phyloP scores from a whole-genome alignment of 2,329 filamentous ascomycete genomes.

The Cadophora malorum region DNA sequence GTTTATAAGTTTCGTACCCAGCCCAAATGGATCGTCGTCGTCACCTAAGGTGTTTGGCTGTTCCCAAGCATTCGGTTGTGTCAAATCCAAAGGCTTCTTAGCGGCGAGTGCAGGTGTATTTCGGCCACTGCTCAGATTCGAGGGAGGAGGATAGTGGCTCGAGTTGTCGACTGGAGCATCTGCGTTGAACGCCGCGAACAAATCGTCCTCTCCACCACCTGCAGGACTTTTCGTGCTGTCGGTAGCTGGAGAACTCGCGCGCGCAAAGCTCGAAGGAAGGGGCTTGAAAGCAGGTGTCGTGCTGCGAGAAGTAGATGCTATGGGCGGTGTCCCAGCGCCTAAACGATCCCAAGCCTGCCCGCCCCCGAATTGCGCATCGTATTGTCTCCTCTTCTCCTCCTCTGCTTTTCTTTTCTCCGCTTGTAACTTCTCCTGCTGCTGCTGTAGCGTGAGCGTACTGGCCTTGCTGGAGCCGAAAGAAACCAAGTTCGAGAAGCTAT shows the following conservation, averaged over 20 bases:
- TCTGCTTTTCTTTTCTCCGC: slow-evolving; percentile 74
- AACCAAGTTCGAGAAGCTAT: slow-evolving; percentile 81
- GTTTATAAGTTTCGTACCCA: slow-evolving; percentile 54
- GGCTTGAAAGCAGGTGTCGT: slow-evolving; percentile 51
- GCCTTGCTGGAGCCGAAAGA: slow-evolving; percentile 63
- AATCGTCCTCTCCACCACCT: slow-evolving; percentile 60
- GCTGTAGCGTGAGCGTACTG: slow-evolving; percentile 77
- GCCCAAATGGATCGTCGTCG: slow-evolving; percentile 87
- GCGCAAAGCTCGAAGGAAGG: slow-evolving; percentile 41
- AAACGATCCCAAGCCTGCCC: slow-evolving; percentile 78
- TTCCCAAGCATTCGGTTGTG: slow-evolving; percentile 61
- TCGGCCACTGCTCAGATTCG: slow-evolving; percentile 45
- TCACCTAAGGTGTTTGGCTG: slow-evolving; percentile 52
- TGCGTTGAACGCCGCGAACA: slow-evolving; percentile 72
- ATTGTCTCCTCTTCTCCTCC: slow-evolving; percentile 72
- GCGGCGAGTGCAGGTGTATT: slow-evolving; percentile 53
- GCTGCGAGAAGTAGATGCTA: slow-evolving; percentile 56
- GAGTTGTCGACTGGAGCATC: slow-evolving; percentile 71
- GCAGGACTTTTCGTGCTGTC: slow-evolving; percentile 23
- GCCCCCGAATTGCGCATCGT: slow-evolving; percentile 80
- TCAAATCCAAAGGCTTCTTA: slow-evolving; percentile 55
- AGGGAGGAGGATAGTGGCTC: slow-evolving; percentile 67
- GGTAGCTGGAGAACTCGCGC: slow-evolving; percentile 43
- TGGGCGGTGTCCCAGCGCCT: slow-evolving; percentile 59
- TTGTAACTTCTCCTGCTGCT: slow-evolving; percentile 74